Evolutionary conservation across 768 basidiomycete genomes (phyloP).

Genomic region (Rhizopogon roseolus): DNA sequence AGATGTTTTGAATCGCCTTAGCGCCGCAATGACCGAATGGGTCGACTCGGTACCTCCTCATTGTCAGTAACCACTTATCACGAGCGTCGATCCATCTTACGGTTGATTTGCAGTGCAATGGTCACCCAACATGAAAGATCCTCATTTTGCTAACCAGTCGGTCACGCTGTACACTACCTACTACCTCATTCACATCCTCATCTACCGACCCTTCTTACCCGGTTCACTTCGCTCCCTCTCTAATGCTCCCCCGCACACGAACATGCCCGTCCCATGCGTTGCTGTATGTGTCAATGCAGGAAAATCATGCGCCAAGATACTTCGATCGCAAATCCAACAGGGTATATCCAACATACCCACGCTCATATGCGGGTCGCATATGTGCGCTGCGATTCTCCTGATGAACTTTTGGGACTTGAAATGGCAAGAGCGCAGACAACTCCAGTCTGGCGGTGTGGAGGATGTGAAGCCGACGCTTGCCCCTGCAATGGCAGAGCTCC

Average conservation of each 20-base stretch:
- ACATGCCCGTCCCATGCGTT: conserved; percentile 45
- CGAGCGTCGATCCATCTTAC: neutral
- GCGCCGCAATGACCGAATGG: conserved; percentile 71
- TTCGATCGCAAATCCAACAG: conserved; percentile 44
- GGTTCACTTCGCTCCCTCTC: conserved; percentile 25
- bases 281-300: conserved; percentile 58
- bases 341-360: conserved; percentile 40
- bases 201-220: conserved; percentile 67
- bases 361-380: conserved; percentile 41
- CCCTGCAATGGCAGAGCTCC: conserved; percentile 24
- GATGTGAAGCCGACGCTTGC: conserved; percentile 27
- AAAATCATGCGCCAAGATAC: conserved; percentile 53
- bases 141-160: conserved; percentile 49
- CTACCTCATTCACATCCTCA: conserved; percentile 58
- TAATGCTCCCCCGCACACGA: conserved; percentile 19
- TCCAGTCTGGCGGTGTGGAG: conserved; percentile 14
- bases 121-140: conserved; percentile 48
- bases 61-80: conserved; percentile 33
- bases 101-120: conserved; percentile 42
- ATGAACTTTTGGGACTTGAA: conserved; percentile 57
- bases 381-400: conserved; percentile 50
- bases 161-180: conserved; percentile 54
- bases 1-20: conserved; percentile 61
- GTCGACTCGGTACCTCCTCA: conserved; percentile 62
- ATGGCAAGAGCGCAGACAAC: conserved; percentile 35